A percentile compares a stretch with the other conserved stretches of the same genome.
These are phyloP conservation scores for Angomonas deanei DNA, from an alignment of 208 protist genomes.

Conservation along the genomic window DNA sequence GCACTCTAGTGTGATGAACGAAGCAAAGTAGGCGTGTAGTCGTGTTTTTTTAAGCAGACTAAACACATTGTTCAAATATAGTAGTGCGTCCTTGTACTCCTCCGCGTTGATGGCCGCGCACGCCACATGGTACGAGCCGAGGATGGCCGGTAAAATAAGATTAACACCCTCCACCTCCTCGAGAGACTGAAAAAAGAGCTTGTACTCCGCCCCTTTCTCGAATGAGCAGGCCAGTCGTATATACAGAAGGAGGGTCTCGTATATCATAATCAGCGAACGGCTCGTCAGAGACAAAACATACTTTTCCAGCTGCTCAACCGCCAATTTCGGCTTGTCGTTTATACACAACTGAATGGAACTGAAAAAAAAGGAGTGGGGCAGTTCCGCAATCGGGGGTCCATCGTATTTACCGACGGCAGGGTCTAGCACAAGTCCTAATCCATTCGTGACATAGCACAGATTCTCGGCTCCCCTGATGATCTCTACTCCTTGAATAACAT, in stretches of 20 bases:
- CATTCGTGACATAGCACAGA: constrained; percentile 49
- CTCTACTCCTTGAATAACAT: constrained; percentile 24
- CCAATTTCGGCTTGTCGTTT: constrained; percentile 18
- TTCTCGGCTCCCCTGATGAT: constrained; percentile 30
- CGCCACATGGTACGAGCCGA: constrained; percentile 17
- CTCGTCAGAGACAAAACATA: constrained; percentile 14
- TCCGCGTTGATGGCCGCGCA: constrained; percentile 23
- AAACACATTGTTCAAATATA: background rate
- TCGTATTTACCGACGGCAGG: constrained; percentile 3
- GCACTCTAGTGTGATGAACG: constrained; percentile 35
- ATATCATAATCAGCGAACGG: background rate
- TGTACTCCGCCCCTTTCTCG: background rate
- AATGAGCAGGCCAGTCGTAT: background rate
- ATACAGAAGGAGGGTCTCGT: constrained; percentile 4
- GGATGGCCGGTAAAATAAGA: background rate
- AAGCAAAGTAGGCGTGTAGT: constrained; percentile 38
- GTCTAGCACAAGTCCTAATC: constrained; percentile 26
- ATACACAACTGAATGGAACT: constrained; percentile 2
- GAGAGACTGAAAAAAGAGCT: constrained; percentile 2
- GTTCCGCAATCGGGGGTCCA: background rate
- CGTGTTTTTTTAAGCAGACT: constrained; percentile 14
- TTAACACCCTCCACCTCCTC: background rate
- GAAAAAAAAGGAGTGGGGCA: background rate
- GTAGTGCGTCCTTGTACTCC: constrained; percentile 19
- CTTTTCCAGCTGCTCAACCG: constrained; percentile 27